Conservation (phyloP, 176 grass and related monocot species). For the Rhynchospora breviuscula region DNA sequence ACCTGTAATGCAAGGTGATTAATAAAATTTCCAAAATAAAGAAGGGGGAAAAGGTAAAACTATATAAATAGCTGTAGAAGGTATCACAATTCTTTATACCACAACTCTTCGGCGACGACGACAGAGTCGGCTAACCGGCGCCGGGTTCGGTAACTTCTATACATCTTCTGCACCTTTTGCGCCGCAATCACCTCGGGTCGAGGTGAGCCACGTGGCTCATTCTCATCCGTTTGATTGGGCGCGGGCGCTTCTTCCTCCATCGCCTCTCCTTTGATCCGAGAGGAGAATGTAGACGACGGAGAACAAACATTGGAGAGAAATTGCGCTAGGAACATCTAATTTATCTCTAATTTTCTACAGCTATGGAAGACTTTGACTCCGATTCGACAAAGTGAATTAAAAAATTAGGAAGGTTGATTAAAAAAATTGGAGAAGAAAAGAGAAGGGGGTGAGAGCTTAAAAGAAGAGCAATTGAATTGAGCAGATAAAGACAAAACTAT, state of each 20-base stretch:
- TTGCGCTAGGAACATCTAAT: neutral
- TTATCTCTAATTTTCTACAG: neutral
- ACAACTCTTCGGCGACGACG: slow-evolving; percentile 12
- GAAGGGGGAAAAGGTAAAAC: neutral
- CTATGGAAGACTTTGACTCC: neutral
- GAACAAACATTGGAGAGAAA: neutral
- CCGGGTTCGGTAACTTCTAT: slow-evolving; percentile 18
- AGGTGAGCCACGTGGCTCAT: neutral
- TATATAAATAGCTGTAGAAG: neutral
- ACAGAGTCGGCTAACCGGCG: slow-evolving; percentile 15
- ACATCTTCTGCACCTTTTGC: slow-evolving; percentile 9
- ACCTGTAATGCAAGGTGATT: neutral
- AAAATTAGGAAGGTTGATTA: too few species aligned
- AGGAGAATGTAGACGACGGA: neutral
- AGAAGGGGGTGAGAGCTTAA: too few species aligned
- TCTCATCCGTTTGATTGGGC: neutral
- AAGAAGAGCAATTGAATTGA: too few species aligned
- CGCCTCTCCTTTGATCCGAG: neutral
- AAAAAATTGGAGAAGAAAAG: too few species aligned
- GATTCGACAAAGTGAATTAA: too few species aligned
- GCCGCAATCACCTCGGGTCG: neutral
- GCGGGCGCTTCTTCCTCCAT: neutral
- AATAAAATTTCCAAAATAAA: neutral
- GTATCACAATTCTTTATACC: neutral
- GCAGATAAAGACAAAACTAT: too few species aligned